Evolutionary conservation across 352 stramenopile genomes (phyloP), one percentile per base, ranked within the genome.

Genomic region (Phytophthora syringae): DNA sequence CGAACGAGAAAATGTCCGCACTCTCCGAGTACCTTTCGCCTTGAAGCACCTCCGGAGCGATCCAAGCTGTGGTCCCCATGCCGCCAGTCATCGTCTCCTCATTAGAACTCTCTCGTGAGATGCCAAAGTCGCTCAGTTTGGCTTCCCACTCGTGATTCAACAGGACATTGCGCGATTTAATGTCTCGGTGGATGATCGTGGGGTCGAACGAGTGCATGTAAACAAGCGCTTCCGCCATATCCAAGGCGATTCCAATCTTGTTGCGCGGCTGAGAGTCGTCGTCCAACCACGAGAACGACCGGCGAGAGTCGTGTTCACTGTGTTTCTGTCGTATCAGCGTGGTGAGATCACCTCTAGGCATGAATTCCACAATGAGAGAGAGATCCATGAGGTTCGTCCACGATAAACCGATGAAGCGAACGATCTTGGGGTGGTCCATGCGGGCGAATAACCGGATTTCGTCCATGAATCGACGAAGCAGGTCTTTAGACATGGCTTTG

Each of bases 1-100:
- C 84, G 60, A 89, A 89, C 24, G 77, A 85, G 68, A 89, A 93
- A 16, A 93, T 80, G 52, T 93, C 84, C 11, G 81, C 76, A 25
- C 77, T 84, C 40, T 86, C 72, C 27, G 70, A 85, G 65, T 84
- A 93, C 18, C 66, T 52, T 3, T 88, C 64, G 25, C 78, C 78
- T 22, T 81, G 52, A 13, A 93, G 49, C 24, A 93, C 79, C 60
- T 93, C 84, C 18, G 84, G 84, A 2, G 83, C 82, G 16, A 82
- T 87, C 80, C 79, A 92, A n/a, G 59, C 76, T 1, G 64, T 76
- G 7, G 74, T 92, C 16, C 82, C 82, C 63, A 77, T 79, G 11
- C 85, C 76, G 2, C 75, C 74, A 0, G 76, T 79, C 67, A 79
- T 82, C 1, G 70, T 78, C 1, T 39, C 60, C 54, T 36, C 60